Base-by-base conservation (phyloP, 148 eudicot genomes). In the Mesembryanthemum crystallinum region DNA sequence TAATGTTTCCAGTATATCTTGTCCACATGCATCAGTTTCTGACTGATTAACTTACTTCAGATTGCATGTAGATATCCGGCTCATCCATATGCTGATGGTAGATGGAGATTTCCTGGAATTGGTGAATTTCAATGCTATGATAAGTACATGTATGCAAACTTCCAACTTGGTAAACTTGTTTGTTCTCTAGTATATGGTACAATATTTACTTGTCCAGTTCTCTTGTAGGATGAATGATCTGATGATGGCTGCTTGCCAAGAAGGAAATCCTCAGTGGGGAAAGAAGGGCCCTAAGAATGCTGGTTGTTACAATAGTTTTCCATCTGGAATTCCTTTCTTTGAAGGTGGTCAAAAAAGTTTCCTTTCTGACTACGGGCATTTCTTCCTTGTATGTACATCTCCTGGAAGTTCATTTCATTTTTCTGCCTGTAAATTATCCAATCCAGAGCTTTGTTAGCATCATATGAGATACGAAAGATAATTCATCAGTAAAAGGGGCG, bases 71-170 rank as follows among this genome's bases (percentile, higher is more conserved):
- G 89, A 81, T 88, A 90, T 75, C 91, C 91, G 32, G 85, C 91
- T 35, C 88, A 88, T 80, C 86, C 88, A 33, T 77, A 76, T 72
- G 83, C 80, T 43, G 85, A 87, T 75, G 86, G 89, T 69, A 85
- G 87, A 76, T 89, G 93, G 91, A 82, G 76, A 72, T 89, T 87
- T 83, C 93, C 93, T 47, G 93, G 93, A 68, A 87, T 87, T 76
- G 93, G 93, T 74, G 90, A 87, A 83, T 87, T 89, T 68, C 93
- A 89, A 72, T 86, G 91, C 79, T 88, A 84, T 71, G 91, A 88
- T 78, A 86, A 88, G 67, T 88, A 86, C 81, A 88, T 88, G 91
- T 88, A 80, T n/a, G 87, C 73, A 58, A 70, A 39, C 27, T 67
- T 61, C 30, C 27, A 37, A 17, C 61, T 58, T 64, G 15, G 18